Evolutionary conservation across 768 basidiomycete genomes (phyloP).

Genomic region (Lentinula edodes): DNA sequence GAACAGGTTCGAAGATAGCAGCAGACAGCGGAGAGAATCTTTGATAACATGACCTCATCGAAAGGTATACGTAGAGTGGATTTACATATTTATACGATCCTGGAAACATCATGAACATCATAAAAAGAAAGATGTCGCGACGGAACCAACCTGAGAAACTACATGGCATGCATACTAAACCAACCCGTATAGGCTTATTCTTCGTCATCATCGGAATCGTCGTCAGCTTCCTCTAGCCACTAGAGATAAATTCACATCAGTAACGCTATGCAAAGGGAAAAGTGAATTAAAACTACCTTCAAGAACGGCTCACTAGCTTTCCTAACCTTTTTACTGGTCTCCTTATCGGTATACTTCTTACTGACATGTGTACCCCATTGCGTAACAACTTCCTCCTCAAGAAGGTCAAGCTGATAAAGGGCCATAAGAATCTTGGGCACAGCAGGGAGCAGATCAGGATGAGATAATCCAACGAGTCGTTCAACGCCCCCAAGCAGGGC

Average conservation of each 20-base stretch:
- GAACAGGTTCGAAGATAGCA: too few species aligned
- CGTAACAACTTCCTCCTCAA: conserved; percentile 86
- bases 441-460: conserved; percentile 63
- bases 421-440: conserved; percentile 93
- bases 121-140: too few species aligned
- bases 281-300: conserved; percentile 47
- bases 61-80: background rate
- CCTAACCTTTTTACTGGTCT: conserved; percentile 90
- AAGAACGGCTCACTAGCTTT: conserved; percentile 95
- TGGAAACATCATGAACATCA: background rate
- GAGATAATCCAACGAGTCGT: conserved; percentile 66
- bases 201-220: conserved; percentile 61
- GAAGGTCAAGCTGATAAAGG: conserved; percentile 86
- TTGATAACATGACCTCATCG: too few species aligned
- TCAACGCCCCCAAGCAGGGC: conserved; percentile 91
- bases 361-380: conserved; percentile 96
- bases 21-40: too few species aligned
- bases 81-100: background rate
- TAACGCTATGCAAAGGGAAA: background rate
- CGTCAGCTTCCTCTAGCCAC: conserved; percentile 90
- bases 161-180: background rate
- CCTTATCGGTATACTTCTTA: conserved; percentile 95
- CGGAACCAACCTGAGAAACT: background rate
- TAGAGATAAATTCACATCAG: conserved; percentile 16
- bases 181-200: conserved; percentile 5